Percentiles rank a stretch among this genome's conserved stretches.
phyloP scores from a whole-genome alignment of 176 grass and related monocot species.

The Thalia dealbata region DNA sequence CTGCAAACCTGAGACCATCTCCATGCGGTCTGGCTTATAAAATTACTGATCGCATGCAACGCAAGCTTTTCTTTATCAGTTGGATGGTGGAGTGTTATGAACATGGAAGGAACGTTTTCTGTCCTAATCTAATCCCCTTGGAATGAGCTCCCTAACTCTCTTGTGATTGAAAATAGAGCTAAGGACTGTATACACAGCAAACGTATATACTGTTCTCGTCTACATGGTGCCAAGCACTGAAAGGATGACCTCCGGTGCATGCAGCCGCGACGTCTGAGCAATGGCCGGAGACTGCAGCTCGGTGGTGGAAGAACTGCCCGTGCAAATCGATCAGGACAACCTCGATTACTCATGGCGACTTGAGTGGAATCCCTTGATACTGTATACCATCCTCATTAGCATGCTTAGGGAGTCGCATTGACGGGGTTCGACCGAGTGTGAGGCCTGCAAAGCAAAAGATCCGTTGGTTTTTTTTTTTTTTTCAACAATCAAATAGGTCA shows the following conservation, averaged over 20 bases:
- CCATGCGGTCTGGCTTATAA: too few relatives aligned
- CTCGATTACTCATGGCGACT: conserved; percentile 30
- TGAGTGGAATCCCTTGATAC: conserved; percentile 38
- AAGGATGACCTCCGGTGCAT: neutral
- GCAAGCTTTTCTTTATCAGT: too few relatives aligned
- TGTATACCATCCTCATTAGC: conserved; percentile 26
- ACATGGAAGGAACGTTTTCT: too few relatives aligned
- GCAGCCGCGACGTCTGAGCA: too few relatives aligned
- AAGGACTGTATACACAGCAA: too few relatives aligned
- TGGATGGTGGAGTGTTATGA: too few relatives aligned
- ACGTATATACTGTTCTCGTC: neutral
- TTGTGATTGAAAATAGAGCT: neutral
- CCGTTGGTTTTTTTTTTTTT: neutral
- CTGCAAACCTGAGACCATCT: too few relatives aligned
- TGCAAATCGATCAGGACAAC: neutral
- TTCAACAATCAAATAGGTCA: neutral
- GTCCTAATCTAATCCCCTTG: too few relatives aligned
- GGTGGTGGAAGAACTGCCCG: neutral
- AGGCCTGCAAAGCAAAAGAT: conserved; percentile 21
- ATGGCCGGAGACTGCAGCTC: neutral
- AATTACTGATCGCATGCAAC: too few relatives aligned
- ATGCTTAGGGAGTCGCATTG: conserved; percentile 25
- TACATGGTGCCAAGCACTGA: neutral
- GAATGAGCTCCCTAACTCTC: neutral
- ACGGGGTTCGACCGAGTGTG: conserved; percentile 20